Conservation (phyloP, 345 rosid genomes). For the Noccaea bulbosa region DNA sequence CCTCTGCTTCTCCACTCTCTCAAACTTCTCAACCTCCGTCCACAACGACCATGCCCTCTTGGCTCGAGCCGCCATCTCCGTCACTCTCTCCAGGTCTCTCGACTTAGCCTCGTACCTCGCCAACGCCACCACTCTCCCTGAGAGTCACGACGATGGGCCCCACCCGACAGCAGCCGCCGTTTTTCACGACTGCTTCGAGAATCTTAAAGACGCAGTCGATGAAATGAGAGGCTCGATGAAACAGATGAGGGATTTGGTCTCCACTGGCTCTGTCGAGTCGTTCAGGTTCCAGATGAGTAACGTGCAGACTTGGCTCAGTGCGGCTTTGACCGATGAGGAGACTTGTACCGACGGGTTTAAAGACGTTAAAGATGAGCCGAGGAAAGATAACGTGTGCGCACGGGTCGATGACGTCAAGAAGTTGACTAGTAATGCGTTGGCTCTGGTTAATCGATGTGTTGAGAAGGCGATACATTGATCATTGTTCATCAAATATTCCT, state of each 20-base stretch:
- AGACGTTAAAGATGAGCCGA: slow-evolving; percentile 56
- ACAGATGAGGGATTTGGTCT: slow-evolving; percentile 65
- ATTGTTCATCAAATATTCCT: slow-evolving; percentile 19
- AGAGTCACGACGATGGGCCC: slow-evolving; percentile 38
- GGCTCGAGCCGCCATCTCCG: slow-evolving; percentile 68
- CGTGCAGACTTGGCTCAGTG: slow-evolving; percentile 96
- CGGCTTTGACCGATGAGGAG: slow-evolving; percentile 86
- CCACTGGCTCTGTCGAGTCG: slow-evolving; percentile 47
- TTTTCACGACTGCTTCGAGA: slow-evolving; percentile 80
- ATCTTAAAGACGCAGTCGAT: slow-evolving; percentile 80
- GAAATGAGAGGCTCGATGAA: slow-evolving; percentile 82
- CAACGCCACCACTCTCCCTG: slow-evolving; percentile 59
- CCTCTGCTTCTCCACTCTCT: slow-evolving; percentile 70
- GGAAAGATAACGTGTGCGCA: slow-evolving; percentile 54
- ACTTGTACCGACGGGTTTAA: slow-evolving; percentile 86
- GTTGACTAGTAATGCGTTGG: slow-evolving; percentile 80
- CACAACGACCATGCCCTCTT: slow-evolving; percentile 60
- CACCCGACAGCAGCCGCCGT: slow-evolving; percentile 52
- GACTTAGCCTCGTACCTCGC: slow-evolving; percentile 57
- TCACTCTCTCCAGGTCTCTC: slow-evolving; percentile 57
- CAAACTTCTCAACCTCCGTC: slow-evolving; percentile 57
- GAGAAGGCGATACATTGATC: slow-evolving; percentile 48
- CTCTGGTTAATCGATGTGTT: slow-evolving; percentile 66
- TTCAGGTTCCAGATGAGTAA: slow-evolving; percentile 83
- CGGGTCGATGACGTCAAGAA: slow-evolving; percentile 64